Base-by-base conservation (phyloP, 2,329 filamentous ascomycete genomes). In the Xylariaceae sp. region DNA sequence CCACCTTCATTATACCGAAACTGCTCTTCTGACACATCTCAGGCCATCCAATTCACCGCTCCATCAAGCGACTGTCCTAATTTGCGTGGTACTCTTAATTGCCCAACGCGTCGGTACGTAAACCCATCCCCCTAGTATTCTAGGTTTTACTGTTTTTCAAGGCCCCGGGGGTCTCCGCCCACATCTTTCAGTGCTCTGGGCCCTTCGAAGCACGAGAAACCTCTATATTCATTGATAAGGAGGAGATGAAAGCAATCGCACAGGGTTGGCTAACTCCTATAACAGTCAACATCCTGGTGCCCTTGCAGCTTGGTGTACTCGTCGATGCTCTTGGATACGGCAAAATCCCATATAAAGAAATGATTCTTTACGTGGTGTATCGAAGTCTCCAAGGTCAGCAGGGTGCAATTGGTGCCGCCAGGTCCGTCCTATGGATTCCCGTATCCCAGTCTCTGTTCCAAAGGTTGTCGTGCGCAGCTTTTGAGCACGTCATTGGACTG, bases 361-460 rank as follows among this genome's bases (percentile, higher is more conserved):
- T 77, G 29, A 60, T 70, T 0, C 68, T 78, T 1, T 78, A 76
- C 49, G 64, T 77, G 26, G 55, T 75, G 0, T 77, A 70, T 58
- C 72, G 75, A 6, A 69, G 67, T 8, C 68, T 78, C 0, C 76
- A 78, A 60, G 76, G 75, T 5, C 72, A 74, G 42, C 72, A 76
- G 44, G 76, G 76, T 4, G 65, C 68, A 26, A 58, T 78, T 3
- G 75, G 74, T 2, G 71, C 74, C 2, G 62, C 71, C 0, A 65
- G 76, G 1, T 68, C 73, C 1, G 68, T 76, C 1, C 65, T 79
- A 0, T 79, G 76, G 76, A 77, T 79, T 1, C 75, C 76, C 0
- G 71, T 78, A 0, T 71, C 73, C 0, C 76, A 79, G 47, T 71
- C 67, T 0, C 65, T 74, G 3, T 79, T 72, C 57, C 71, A 73